Conservation (phyloP, 2,329 filamentous ascomycete species). For the Colletotrichum sp. region DNA sequence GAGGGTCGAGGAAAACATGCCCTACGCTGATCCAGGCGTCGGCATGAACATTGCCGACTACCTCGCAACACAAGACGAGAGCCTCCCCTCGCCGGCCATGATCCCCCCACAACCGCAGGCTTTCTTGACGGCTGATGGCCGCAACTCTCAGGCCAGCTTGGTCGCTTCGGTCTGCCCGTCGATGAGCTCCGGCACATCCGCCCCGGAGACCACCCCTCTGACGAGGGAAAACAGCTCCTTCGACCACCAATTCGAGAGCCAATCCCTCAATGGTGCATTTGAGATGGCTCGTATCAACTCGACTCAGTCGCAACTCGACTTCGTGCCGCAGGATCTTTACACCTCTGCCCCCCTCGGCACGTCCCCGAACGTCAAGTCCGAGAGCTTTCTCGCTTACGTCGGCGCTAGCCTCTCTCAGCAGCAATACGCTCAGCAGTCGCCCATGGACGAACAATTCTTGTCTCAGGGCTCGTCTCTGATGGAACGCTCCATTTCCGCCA, state of each 20-base stretch:
- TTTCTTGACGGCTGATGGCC: constrained; percentile 25
- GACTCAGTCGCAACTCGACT: constrained; percentile 36
- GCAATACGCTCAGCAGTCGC: constrained; percentile 33
- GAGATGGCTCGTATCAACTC: constrained; percentile 45
- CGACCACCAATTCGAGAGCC: constrained; percentile 30
- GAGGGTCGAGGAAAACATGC: constrained; percentile 39
- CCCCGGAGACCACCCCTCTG: constrained; percentile 43
- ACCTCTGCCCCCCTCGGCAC: constrained; percentile 17
- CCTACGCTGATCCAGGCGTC: constrained; percentile 28
- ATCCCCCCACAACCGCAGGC: constrained; percentile 21
- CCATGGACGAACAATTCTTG: constrained; percentile 32
- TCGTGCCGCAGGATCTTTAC: constrained; percentile 28
- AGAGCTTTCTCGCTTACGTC: constrained; percentile 37
- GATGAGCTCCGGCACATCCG: constrained; percentile 45
- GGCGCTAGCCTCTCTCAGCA: constrained; percentile 37
- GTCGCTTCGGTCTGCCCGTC: constrained; percentile 46
- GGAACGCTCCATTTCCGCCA: constrained; percentile 54
- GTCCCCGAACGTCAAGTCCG: constrained; percentile 32
- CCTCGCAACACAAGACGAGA: constrained; percentile 34
- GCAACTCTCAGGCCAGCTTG: constrained; percentile 24
- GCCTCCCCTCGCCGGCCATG: constrained; percentile 28
- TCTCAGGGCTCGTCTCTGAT: constrained; percentile 38
- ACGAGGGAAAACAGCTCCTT: constrained; percentile 48
- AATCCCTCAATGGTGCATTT: constrained; percentile 29
- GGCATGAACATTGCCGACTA: constrained; percentile 45